phyloP scores from a whole-genome alignment of 306 rosid genomes.

The Castanea mollissima region DNA sequence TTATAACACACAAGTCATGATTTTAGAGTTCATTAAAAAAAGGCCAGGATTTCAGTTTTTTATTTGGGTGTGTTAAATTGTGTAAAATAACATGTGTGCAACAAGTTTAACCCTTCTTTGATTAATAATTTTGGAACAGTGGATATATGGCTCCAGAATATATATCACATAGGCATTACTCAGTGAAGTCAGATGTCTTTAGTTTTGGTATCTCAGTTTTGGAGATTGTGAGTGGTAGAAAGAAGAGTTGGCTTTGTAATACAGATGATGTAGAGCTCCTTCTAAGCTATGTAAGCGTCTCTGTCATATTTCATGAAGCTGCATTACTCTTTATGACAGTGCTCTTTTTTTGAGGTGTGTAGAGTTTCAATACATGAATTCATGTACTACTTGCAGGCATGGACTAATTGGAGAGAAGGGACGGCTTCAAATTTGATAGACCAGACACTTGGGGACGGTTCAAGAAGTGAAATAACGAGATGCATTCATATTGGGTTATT shows the following conservation, averaged over 20 bases:
- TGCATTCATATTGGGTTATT: no score
- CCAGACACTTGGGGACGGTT: not conserved
- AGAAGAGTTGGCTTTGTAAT: not conserved
- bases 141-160: not conserved
- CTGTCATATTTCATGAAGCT: not conserved
- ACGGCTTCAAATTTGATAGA: not conserved
- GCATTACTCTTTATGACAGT: no score
- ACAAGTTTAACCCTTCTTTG: no score
- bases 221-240: no score
- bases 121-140: not conserved
- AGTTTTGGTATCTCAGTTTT: no score
- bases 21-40: no score
- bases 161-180: no score
- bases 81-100: no score
- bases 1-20: no score
- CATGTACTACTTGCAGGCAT: not conserved
- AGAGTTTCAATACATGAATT: not conserved
- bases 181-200: no score
- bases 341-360: not conserved
- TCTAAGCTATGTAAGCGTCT: constrained; percentile 11
- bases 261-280: constrained; percentile 11
- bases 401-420: constrained; percentile 19
- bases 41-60: no score
- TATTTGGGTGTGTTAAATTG: no score
- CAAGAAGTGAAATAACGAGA: not conserved